Percentiles rank a stretch among this genome's conserved stretches.
These are phyloP conservation scores for Paraconiothyrium brasiliense DNA, from an alignment of 2,329 filamentous ascomycete species.

Conservation along the genomic window DNA sequence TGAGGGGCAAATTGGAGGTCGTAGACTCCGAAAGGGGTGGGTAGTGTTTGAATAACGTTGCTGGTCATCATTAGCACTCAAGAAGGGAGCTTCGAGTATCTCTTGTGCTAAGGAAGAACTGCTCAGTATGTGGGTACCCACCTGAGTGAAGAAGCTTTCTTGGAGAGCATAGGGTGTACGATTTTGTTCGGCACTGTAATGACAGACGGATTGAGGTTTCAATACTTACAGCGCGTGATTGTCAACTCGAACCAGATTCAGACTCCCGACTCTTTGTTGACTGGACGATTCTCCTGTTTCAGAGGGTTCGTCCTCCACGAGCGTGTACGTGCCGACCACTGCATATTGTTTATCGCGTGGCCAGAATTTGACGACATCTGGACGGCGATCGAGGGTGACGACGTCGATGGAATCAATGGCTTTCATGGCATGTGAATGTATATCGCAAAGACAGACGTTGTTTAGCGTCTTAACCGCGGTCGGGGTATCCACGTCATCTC, in stretches of 20 bases:
- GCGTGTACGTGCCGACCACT: slow-evolving; percentile 84
- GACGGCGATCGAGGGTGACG: slow-evolving; percentile 70
- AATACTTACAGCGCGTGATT: slow-evolving; percentile 65
- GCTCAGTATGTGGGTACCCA: too few relatives aligned
- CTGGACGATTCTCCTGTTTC: slow-evolving; percentile 44
- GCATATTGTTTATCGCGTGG: slow-evolving; percentile 70
- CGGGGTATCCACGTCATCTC: too few relatives aligned
- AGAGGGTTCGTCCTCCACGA: slow-evolving; percentile 27
- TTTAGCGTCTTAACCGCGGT: too few relatives aligned
- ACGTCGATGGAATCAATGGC: slow-evolving; percentile 58
- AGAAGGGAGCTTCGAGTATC: background rate
- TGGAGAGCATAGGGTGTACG: too few relatives aligned
- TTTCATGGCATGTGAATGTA: slow-evolving; percentile 33
- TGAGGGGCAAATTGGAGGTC: slow-evolving; percentile 81
- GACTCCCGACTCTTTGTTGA: slow-evolving; percentile 76
- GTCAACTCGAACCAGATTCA: slow-evolving; percentile 71
- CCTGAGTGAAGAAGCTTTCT: too few relatives aligned
- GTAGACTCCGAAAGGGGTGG: slow-evolving; percentile 77
- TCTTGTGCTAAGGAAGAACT: too few relatives aligned
- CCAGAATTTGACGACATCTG: slow-evolving; percentile 81
- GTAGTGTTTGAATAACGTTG: slow-evolving; percentile 64
- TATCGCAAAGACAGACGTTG: too few relatives aligned
- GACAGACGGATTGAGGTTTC: background rate
- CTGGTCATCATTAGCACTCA: slow-evolving; percentile 19
- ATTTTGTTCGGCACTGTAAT: background rate